Evolutionary conservation across 1,284 basidiomycete species (phyloP), one percentile per base, ranked within the genome.

Genomic region (Cryptococcus sp.): DNA sequence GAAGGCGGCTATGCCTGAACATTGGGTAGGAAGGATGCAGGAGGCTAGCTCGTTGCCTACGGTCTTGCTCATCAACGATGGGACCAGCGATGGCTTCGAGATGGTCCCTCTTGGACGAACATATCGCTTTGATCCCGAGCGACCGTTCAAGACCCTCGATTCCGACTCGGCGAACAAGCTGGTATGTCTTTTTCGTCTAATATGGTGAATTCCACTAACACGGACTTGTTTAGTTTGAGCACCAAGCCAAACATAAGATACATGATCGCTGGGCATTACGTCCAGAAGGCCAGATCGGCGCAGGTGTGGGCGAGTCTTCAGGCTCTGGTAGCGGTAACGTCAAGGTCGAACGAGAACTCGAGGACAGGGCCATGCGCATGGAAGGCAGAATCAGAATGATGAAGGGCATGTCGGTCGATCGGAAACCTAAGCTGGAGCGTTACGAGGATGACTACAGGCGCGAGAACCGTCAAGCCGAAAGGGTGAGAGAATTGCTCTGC

Each of bases 111-210:
- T 76, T 16, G 73, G 74, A 3, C 56, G 76, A 31, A 71, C 71
- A 45, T 77, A 77, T 60, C 60, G 62, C 22, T 77, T 77, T 57
- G 69, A 73, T 40, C 73, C 74, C 17, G 66, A 71, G 44, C 60
- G 76, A 40, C 74, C 73, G 5, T 77, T 77, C 69, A 69, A 74
- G 56, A 61, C 71, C 38, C 62, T 76, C 53, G 76, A 77, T 52
- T 46, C 71, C 2, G 76, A 77, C 56, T 64, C 66, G 46, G 74
- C 76, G n/a, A 67, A 74, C 61, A 74, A 73, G 63, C 56, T 72
- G 61, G 74, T 76, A 44, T 22, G 69, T 61, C 22, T 39, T 22
- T 20, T 6, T 17, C 39, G 42, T 54, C 20, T 20, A 35, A 22
- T 19, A 38, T 10, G 16, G 23, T 22, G 13, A 31, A 19, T 5